phyloP scores from a whole-genome alignment of 1,284 basidiomycete genomes.

The Ganoderma lucidum region DNA sequence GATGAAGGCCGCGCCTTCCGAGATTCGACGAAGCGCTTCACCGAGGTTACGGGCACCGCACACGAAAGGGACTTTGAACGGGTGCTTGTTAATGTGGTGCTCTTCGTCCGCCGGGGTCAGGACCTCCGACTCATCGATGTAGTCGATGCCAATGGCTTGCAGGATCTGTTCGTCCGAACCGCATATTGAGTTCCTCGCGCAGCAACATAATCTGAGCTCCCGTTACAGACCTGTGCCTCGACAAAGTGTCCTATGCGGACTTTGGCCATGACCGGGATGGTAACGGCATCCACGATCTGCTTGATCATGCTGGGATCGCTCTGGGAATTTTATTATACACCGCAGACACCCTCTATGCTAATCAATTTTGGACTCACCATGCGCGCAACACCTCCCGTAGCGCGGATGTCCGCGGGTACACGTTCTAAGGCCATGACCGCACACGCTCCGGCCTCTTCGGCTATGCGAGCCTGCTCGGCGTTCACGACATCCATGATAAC shows the following conservation, averaged over 20 bases:
- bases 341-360: conserved; percentile 5
- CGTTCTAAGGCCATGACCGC: conserved; percentile 98
- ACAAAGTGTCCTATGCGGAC: conserved; percentile 97
- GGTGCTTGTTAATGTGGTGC: conserved; percentile 86
- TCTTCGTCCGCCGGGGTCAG: conserved; percentile 95
- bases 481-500: conserved; percentile 96
- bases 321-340: conserved; percentile 48
- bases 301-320: conserved; percentile 98
- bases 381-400: conserved; percentile 89
- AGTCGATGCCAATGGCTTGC: conserved; percentile 95
- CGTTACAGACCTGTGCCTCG: conserved; percentile 79
- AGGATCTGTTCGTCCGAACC: conserved; percentile 72
- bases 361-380: conserved; percentile 68
- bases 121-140: conserved; percentile 98
- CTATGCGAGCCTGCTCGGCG: conserved; percentile 92
- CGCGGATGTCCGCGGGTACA: conserved; percentile 95
- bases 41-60: conserved; percentile 85
- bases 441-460: conserved; percentile 97
- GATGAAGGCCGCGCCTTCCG: conserved; percentile 97
- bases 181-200: neutral
- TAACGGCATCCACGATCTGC: conserved; percentile 90
- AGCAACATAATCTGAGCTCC: neutral
- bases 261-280: conserved; percentile 94
- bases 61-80: conserved; percentile 89
- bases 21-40: conserved; percentile 96